Evolutionary conservation across 345 rosid genomes (phyloP), one percentile per base, ranked within the genome.

Genomic region (Cardiospermum halicacabum): DNA sequence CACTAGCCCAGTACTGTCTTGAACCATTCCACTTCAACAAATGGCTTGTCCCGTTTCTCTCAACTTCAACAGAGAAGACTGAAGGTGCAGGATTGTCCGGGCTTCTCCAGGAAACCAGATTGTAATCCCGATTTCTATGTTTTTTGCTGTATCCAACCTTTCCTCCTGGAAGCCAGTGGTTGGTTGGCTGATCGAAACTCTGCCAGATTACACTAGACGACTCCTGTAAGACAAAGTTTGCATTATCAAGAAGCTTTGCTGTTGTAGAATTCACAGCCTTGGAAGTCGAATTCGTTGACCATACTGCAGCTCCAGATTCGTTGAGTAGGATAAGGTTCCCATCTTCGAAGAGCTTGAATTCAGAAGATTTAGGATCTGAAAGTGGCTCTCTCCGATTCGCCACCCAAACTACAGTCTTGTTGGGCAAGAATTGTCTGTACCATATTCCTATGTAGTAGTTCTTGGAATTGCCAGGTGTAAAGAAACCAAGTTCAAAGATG

Each of bases 151-250:
- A 39, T 15, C 74, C 76, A 39, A 76, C 9, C 40, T 24, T 72
- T 1, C 19, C 28, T 48, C 72, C 74, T 11, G 80, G 74, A 1
- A 76, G 65, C 56, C 61, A 72, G 2, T 58, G 49, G 51, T 76
- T 21, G n/a, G 66, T 43, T 56, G 80, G 74, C 54, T 65, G 25
- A 42, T 69, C 80, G 48, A 66, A 73, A 66, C 75, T 77, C 69
- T 73, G 75, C 75, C 74, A 70, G 0, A 57, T 5, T 36, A 58
- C 27, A 3, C 51, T 15, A 4, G 53, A 42, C 13, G 67, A 62
- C 8, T 11, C 32, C 34, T 51, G 2, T 10, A 73, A 8, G 9
- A 77, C 58, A 58, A 77, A 31, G 54, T 77, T 72, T 58, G 72
- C 77, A 1, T 53, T 32, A 58, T 69, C 72, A 3, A 25, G 66